Evolutionary conservation across 2,329 filamentous ascomycete genomes (phyloP).

Genomic region (Macroventuria anomochaeta): DNA sequence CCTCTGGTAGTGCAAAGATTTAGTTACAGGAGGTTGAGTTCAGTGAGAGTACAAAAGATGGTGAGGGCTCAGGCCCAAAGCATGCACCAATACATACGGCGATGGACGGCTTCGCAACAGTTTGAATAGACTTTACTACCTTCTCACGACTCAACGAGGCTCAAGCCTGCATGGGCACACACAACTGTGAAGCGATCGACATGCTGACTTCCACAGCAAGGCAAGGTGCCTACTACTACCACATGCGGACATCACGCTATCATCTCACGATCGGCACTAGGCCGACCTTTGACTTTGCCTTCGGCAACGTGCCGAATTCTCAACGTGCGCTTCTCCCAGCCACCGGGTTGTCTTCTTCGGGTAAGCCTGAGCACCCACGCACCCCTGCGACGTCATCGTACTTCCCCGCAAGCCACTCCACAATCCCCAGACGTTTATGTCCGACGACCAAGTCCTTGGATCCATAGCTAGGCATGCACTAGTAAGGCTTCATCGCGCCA

Average conservation of each 20-base stretch:
- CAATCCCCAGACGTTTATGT: slow-evolving; percentile 5
- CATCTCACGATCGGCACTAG: neutral
- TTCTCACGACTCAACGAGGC: neutral
- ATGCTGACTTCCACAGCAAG: neutral
- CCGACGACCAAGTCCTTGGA: neutral
- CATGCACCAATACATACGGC: neutral
- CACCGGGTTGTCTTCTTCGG: neutral
- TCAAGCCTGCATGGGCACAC: too few relatives aligned
- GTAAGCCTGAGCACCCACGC: neutral
- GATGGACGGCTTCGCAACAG: neutral
- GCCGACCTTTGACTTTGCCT: neutral
- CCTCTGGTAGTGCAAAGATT: too few relatives aligned
- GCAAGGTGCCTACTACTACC: slow-evolving; percentile 1
- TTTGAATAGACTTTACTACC: neutral
- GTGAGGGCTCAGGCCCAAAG: neutral
- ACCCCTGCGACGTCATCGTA: slow-evolving; percentile 1
- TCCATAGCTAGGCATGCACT: neutral
- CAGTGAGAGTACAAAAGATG: too few relatives aligned
- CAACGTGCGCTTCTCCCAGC: neutral
- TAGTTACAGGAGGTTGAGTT: too few relatives aligned
- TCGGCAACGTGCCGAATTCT: neutral
- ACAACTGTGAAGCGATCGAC: neutral
- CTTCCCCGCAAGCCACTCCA: slow-evolving; percentile 5
- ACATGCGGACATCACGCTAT: neutral
- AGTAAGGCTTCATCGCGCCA: neutral